phyloP scores from a whole-genome alignment of 257 asterid species.

The Penstemon newberryi region DNA sequence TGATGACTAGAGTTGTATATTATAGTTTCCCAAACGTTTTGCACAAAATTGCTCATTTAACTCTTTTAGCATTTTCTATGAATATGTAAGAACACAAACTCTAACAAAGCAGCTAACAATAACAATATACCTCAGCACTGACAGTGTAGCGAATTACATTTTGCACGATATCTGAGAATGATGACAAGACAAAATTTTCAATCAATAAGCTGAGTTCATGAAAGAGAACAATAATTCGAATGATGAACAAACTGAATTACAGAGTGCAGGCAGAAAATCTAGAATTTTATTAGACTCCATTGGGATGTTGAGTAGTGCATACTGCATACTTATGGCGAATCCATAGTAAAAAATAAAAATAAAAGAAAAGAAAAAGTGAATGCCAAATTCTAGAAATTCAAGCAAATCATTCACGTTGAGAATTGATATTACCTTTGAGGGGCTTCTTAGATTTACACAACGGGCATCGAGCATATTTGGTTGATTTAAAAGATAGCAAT shows the following conservation, averaged over 20 bases:
- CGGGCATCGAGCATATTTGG: conserved; percentile 48
- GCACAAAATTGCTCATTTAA: neutral
- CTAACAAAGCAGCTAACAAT: neutral
- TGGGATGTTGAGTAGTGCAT: too few relatives aligned
- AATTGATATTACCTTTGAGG: conserved; percentile 42
- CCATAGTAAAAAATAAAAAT: too few relatives aligned
- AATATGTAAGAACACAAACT: neutral
- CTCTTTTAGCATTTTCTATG: neutral
- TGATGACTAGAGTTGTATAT: neutral
- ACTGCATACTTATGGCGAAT: too few relatives aligned
- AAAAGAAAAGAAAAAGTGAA: neutral
- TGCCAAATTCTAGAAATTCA: neutral
- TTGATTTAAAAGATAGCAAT: conserved; percentile 48
- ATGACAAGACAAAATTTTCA: conserved; percentile 14
- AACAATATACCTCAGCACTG: conserved; percentile 67
- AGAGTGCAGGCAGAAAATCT: neutral
- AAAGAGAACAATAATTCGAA: neutral
- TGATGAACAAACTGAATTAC: neutral
- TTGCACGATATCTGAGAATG: conserved; percentile 51
- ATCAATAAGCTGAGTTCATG: conserved; percentile 8
- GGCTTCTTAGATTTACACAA: conserved; percentile 55
- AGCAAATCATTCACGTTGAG: neutral
- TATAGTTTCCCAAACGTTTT: neutral
- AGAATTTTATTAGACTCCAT: neutral
- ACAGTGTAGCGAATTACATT: conserved; percentile 55